Conservation (phyloP, 768 basidiomycete genomes). For the Sporobolomyces phaffii region DNA sequence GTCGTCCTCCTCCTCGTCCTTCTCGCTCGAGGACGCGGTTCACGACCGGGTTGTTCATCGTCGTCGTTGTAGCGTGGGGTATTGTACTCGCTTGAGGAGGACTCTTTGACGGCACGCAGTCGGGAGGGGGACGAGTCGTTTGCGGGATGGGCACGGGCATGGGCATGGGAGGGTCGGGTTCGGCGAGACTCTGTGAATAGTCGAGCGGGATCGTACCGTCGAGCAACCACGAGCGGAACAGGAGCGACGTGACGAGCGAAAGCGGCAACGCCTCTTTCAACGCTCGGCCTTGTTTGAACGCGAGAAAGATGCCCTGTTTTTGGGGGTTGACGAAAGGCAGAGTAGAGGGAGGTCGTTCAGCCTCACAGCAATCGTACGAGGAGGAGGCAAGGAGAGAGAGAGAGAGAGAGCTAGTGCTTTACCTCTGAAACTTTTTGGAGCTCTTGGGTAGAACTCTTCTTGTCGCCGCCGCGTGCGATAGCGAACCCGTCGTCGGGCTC, state of each 20-base stretch:
- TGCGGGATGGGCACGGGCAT: no score
- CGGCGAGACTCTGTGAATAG: constrained; percentile 3
- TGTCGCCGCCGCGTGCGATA: not conserved
- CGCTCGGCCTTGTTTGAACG: constrained; percentile 28
- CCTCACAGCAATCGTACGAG: no score
- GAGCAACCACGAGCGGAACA: constrained; percentile 27
- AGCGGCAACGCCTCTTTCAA: constrained; percentile 25
- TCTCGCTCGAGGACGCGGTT: no score
- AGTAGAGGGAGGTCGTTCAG: no score
- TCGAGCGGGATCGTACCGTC: constrained; percentile 30
- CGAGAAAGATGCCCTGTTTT: constrained; percentile 34
- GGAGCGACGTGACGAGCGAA: constrained; percentile 20
- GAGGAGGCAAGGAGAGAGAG: not conserved
- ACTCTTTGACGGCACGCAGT: no score
- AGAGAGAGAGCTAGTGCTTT: not conserved
- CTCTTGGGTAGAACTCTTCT: constrained; percentile 5
- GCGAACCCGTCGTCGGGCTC: not conserved
- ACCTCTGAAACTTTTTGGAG: constrained; percentile 31
- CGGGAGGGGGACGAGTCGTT: no score
- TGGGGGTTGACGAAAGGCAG: no score
- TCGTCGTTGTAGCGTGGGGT: not conserved
- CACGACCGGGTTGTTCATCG: no score
- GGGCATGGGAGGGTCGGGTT: constrained; percentile 8
- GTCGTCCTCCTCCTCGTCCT: no score
- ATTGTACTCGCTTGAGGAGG: no score